phyloP scores from a whole-genome alignment of 2,329 filamentous ascomycete species.

The Fonsecaea pugnacius region DNA sequence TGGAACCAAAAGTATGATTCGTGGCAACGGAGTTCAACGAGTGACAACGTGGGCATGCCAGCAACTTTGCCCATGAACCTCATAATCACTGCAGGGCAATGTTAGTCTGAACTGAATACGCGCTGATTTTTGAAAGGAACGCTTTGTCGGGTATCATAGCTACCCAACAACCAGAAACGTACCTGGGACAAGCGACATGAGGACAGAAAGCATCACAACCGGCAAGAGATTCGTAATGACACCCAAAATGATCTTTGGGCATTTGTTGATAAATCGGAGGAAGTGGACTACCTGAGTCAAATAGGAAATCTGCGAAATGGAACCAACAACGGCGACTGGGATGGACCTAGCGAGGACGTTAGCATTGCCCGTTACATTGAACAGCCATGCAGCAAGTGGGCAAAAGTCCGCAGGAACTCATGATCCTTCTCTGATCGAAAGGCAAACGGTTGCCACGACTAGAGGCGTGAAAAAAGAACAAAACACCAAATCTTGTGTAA shows the following conservation, averaged over 20 bases:
- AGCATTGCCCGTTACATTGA: neutral
- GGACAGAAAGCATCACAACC: conserved; percentile 73
- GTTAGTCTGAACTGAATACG: neutral
- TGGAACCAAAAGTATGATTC: conserved; percentile 80
- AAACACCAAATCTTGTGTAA: neutral
- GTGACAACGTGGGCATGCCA: conserved; percentile 73
- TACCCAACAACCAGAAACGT: neutral
- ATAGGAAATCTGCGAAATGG: conserved; percentile 80
- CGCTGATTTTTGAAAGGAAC: neutral
- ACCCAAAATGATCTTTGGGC: conserved; percentile 75
- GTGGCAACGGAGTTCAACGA: conserved; percentile 85
- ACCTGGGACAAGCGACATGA: conserved; percentile 80
- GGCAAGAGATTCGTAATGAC: conserved; percentile 85
- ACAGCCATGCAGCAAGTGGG: neutral
- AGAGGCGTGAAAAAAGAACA: neutral
- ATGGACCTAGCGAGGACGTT: conserved; percentile 50
- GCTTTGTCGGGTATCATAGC: neutral
- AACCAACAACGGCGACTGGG: conserved; percentile 77
- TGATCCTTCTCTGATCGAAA: too few species aligned
- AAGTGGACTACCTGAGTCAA: conserved; percentile 65
- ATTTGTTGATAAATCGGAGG: conserved; percentile 72
- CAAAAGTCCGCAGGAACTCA: neutral
- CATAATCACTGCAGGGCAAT: conserved; percentile 62
- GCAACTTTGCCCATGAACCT: conserved; percentile 77
- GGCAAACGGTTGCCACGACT: too few species aligned